phyloP scores from a whole-genome alignment of 345 rosid genomes.

The Arabis hirsuta region DNA sequence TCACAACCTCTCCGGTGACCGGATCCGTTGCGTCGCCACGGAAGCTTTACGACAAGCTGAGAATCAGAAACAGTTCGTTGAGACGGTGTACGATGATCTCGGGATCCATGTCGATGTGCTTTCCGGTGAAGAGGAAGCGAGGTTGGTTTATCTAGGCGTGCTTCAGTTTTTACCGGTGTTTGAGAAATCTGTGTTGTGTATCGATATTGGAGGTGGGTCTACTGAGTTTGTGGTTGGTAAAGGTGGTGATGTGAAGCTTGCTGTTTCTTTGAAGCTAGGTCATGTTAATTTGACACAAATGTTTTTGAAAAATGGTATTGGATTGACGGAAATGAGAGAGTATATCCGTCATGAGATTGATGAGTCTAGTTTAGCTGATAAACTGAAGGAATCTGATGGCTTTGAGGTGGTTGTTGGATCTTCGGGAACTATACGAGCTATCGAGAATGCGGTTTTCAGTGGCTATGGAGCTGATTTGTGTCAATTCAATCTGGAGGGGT shows the following conservation, averaged over 20 bases:
- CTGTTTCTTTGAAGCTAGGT: slow-evolving; percentile 61
- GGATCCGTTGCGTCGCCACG: slow-evolving; percentile 67
- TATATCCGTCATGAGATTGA: slow-evolving; percentile 46
- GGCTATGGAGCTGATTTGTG: slow-evolving; percentile 47
- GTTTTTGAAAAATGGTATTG: slow-evolving; percentile 36
- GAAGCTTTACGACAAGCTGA: slow-evolving; percentile 61
- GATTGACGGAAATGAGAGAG: slow-evolving; percentile 49
- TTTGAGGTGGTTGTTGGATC: slow-evolving; percentile 69
- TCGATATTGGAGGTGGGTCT: slow-evolving; percentile 83
- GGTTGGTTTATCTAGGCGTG: slow-evolving; percentile 60
- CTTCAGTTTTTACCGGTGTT: slow-evolving; percentile 64
- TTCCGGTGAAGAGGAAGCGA: slow-evolving; percentile 71
- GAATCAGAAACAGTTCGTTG: slow-evolving; percentile 48
- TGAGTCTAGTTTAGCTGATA: slow-evolving; percentile 55
- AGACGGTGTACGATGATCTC: slow-evolving; percentile 41
- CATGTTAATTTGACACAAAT: slow-evolving; percentile 66
- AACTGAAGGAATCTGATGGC: slow-evolving; percentile 50
- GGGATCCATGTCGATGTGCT: slow-evolving; percentile 56
- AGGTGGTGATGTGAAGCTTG: slow-evolving; percentile 54
- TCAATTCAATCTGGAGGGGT: slow-evolving; percentile 40
- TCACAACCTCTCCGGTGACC: slow-evolving; percentile 36
- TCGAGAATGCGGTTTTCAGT: slow-evolving; percentile 63
- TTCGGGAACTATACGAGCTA: slow-evolving; percentile 67
- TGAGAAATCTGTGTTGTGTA: slow-evolving; percentile 52
- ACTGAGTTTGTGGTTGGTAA: slow-evolving; percentile 68